These are phyloP conservation scores for Yamadazyma blattariae DNA, from an alignment of 1,139 yeast species.

Conservation along the genomic window DNA sequence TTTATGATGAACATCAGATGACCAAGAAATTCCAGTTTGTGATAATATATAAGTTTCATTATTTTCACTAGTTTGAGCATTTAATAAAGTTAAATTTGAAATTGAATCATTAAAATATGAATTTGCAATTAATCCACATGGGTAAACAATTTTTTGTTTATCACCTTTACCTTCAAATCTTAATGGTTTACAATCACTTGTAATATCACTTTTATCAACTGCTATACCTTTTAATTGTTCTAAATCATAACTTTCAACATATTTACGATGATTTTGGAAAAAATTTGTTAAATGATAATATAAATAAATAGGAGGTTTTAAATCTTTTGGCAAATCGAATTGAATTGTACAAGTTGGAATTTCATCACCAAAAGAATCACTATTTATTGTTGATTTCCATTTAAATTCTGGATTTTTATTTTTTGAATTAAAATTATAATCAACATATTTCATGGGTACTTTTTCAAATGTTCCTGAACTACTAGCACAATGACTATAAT, in stretches of 20 bases:
- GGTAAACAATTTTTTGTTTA: slow-evolving; percentile 53
- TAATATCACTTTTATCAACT: slow-evolving; percentile 41
- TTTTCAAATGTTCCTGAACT: slow-evolving; percentile 27
- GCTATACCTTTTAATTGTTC: slow-evolving; percentile 65
- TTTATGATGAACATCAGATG: slow-evolving; percentile 65
- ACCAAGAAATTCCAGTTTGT: slow-evolving; percentile 80
- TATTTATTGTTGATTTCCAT: slow-evolving; percentile 49
- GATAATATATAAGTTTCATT: slow-evolving; percentile 59
- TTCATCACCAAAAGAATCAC: slow-evolving; percentile 33
- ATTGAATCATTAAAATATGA: slow-evolving; percentile 88
- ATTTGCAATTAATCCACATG: slow-evolving; percentile 95
- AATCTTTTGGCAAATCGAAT: slow-evolving; percentile 57
- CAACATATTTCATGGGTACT: slow-evolving; percentile 52
- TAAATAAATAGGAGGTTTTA: slow-evolving; percentile 59
- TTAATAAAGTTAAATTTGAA: slow-evolving; percentile 44
- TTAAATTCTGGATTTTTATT: slow-evolving; percentile 42
- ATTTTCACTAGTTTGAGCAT: slow-evolving; percentile 37
- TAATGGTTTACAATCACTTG: slow-evolving; percentile 60
- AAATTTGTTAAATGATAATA: slow-evolving; percentile 74
- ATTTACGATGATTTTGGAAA: slow-evolving; percentile 75
- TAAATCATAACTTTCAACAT: slow-evolving; percentile 68
- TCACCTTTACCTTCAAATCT: slow-evolving; percentile 33
- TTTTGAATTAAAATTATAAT: slow-evolving; percentile 51
- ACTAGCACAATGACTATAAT: slow-evolving; percentile 56
- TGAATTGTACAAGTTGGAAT: slow-evolving; percentile 50